A percentile compares a stretch with the other conserved stretches of the same genome.
These are phyloP conservation scores for Xerocomellus dryophilus DNA, from an alignment of 768 basidiomycete species.

Conservation along the genomic window DNA sequence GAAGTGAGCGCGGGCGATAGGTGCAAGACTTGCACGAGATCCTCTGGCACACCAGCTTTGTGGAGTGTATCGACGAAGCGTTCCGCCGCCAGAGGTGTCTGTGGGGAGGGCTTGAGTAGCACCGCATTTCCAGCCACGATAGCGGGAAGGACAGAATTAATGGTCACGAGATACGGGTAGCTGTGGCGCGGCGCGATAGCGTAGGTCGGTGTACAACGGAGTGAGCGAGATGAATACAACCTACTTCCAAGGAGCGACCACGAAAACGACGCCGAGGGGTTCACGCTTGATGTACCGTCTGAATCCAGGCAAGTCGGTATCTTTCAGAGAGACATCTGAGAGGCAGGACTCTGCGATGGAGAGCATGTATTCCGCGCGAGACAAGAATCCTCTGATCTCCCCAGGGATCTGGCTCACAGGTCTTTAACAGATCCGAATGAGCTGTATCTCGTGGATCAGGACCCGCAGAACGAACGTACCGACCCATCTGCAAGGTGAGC, in stretches of 20 bases:
- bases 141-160: conserved; percentile 92
- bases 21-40: conserved; percentile 74
- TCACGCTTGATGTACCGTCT: conserved; percentile 77
- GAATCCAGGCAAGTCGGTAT: conserved; percentile 82
- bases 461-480: conserved; percentile 46
- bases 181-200: conserved; percentile 43
- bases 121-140: conserved; percentile 89
- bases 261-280: conserved; percentile 83
- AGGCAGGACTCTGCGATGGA: conserved; percentile 76
- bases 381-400: conserved; percentile 78
- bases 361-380: conserved; percentile 81
- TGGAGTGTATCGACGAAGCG: conserved; percentile 66
- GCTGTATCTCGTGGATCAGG: background rate
- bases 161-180: conserved; percentile 84
- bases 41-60: conserved; percentile 75
- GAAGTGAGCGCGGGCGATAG: conserved; percentile 61
- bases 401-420: conserved; percentile 76
- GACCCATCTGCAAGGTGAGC: conserved; percentile 87
- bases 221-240: conserved; percentile 25
- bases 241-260: conserved; percentile 92
- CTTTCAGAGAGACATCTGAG: conserved; percentile 66
- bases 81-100: conserved; percentile 88
- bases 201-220: background rate
- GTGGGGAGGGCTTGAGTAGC: conserved; percentile 92
- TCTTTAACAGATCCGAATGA: conserved; percentile 36